Conservation (phyloP, 441 rosid genomes). For the Aleurites moluccanus region DNA sequence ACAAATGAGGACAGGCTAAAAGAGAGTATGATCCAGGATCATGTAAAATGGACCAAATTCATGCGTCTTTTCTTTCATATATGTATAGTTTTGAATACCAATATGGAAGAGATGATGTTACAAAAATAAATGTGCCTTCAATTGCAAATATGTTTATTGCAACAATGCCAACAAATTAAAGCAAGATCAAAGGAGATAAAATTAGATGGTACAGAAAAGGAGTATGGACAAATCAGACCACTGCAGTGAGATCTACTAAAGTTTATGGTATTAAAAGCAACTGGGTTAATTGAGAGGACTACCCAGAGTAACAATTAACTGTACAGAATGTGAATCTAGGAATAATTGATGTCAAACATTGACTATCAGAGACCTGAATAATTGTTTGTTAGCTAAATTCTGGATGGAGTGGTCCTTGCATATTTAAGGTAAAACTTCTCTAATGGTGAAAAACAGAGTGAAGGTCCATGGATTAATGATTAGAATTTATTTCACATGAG, state of each 20-base stretch:
- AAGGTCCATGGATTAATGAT: not conserved
- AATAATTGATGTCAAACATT: not conserved
- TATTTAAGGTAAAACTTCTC: not conserved
- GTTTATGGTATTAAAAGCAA: not conserved
- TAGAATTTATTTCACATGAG: not conserved
- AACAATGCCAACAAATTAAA: not conserved
- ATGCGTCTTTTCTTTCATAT: not conserved
- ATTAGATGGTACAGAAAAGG: not conserved
- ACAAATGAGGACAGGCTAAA: too few relatives aligned
- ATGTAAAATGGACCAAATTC: not conserved
- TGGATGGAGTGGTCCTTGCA: not conserved
- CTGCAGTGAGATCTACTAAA: not conserved
- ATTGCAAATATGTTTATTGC: not conserved
- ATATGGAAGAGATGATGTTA: not conserved
- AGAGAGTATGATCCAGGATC: too few relatives aligned
- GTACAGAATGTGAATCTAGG: not conserved
- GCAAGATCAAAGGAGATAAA: not conserved
- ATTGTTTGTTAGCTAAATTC: not conserved
- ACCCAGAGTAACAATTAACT: not conserved
- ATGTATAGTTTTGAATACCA: not conserved
- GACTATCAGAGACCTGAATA: not conserved
- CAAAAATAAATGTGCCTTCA: not conserved
- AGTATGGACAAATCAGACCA: not conserved
- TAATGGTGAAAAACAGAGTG: not conserved
- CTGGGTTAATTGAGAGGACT: not conserved